A percentile compares a stretch with the other conserved stretches of the same genome.
phyloP scores from a whole-genome alignment of 805 yeast genomes.

The Wickerhamiella azyma region DNA sequence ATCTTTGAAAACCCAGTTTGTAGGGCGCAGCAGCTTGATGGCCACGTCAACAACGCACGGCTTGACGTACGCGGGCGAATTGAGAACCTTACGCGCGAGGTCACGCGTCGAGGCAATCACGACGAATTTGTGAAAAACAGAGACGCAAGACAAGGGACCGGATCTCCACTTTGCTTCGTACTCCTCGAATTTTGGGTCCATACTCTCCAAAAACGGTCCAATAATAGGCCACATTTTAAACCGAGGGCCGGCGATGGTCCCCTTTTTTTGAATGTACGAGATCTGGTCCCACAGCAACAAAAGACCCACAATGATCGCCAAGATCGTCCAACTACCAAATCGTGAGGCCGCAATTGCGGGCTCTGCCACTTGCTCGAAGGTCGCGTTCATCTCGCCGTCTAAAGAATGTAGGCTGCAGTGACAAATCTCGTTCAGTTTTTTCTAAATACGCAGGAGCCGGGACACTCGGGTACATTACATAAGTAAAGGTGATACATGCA shows the following conservation, averaged over 20 bases:
- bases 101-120: conserved; percentile 85
- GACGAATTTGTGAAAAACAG: conserved; percentile 95
- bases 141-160: conserved; percentile 90
- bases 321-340: neutral
- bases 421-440: neutral
- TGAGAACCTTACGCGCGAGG: conserved; percentile 72
- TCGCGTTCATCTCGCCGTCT: conserved; percentile 4
- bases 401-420: neutral
- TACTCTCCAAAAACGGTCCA: conserved; percentile 88
- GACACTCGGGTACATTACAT: neutral
- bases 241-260: conserved; percentile 79
- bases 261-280: conserved; percentile 68
- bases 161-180: conserved; percentile 88
- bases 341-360: neutral
- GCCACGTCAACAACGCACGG: conserved; percentile 99
- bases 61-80: conserved; percentile 75
- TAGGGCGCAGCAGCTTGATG: conserved; percentile 78
- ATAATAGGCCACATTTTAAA: conserved; percentile 87
- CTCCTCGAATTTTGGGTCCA: conserved; percentile 92
- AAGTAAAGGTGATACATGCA: neutral
- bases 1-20: conserved; percentile 95
- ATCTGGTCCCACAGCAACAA: conserved; percentile 29
- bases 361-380: neutral
- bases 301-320: neutral
- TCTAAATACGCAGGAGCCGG: neutral